Base-by-base conservation (phyloP, 2,329 filamentous ascomycete species). In the Neofusicoccum cordaticola region DNA sequence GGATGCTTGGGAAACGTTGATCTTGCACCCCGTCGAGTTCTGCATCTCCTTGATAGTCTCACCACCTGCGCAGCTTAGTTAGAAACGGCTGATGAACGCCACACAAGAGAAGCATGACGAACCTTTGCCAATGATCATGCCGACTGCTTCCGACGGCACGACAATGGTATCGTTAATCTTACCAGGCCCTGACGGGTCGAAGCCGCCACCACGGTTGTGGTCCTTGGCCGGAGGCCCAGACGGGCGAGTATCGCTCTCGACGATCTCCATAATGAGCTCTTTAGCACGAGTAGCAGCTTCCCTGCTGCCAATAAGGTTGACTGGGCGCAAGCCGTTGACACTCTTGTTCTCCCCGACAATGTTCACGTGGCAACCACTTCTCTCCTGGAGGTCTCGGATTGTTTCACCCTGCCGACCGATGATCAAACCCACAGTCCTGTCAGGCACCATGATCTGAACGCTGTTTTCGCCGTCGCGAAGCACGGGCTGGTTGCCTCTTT, bases 11-110 rank as follows among this genome's bases (percentile, higher is more conserved):
- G 91, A 91, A 31, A 97, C 93, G 72, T 97, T 97, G 82, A 97
- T 96, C 81, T 96, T 96, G 84, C 93, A 97, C 51, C 91, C 90
- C 4, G 92, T 95, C 37, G 82, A 85, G 73, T 88, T 90, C 77
- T 97, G 93, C 89, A 97, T 96, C 70, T 96, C 92, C 69, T 93
- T 92, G 74, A 97, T 97, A 0, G 93, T 96, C 80, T 97, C 93
- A 68, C 93, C 93, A 64, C 92, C 85, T 83, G 61, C 7, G 62
- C 41, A 27, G 35, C n/a, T 37, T 48, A 66, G 71, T 69, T 76
- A 67, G 70, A 61, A 47, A 27, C 6, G 4, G n/a, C 3, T 35
- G n/a, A 13, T 17, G 11, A 45, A 13, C 27, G 22, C 27, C 17
- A 8, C 41, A 9, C 41, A 42, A 19, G 35, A 35, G 42, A 48